These are phyloP conservation scores for Trichosporon sp. DNA, from an alignment of 1,284 basidiomycete genomes.

Conservation along the genomic window DNA sequence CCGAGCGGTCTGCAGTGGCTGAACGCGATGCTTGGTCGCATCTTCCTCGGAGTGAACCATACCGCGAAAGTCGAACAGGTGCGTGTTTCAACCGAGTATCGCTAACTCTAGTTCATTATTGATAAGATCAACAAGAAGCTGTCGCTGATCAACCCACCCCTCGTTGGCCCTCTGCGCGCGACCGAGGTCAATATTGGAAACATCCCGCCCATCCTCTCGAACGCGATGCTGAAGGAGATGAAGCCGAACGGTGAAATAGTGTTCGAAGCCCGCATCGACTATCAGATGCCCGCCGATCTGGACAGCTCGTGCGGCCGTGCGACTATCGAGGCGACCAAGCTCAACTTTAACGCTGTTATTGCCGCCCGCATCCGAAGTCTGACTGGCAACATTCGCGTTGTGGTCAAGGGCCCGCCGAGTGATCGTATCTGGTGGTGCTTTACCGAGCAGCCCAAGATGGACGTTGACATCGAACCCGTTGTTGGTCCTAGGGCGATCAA, in stretches of 20 bases:
- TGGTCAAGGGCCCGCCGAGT: slow-evolving; percentile 92
- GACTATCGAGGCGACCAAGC: slow-evolving; percentile 79
- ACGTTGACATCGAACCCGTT: slow-evolving; percentile 85
- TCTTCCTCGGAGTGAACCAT: slow-evolving; percentile 89
- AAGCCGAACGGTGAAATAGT: slow-evolving; percentile 88
- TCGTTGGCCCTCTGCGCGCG: slow-evolving; percentile 82
- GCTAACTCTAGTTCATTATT: slow-evolving; percentile 68
- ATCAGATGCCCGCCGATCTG: slow-evolving; percentile 54
- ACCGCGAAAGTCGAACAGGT: slow-evolving; percentile 74
- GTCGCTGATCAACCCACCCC: slow-evolving; percentile 79
- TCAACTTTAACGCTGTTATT: slow-evolving; percentile 83
- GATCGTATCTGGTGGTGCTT: slow-evolving; percentile 98
- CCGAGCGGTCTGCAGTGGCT: slow-evolving; percentile 96
- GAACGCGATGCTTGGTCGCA: slow-evolving; percentile 86
- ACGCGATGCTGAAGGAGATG: slow-evolving; percentile 96
- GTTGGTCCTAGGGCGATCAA: slow-evolving; percentile 70
- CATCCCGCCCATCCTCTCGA: slow-evolving; percentile 75
- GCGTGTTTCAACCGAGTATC: slow-evolving; percentile 21
- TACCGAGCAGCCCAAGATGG: slow-evolving; percentile 86
- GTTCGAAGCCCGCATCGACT: slow-evolving; percentile 80
- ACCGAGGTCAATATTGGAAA: slow-evolving; percentile 87
- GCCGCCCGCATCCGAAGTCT: slow-evolving; percentile 81
- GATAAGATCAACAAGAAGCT: slow-evolving; percentile 90
- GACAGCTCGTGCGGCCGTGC: slow-evolving; percentile 79
- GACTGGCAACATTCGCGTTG: slow-evolving; percentile 86